These are phyloP conservation scores for Orbilia javanica DNA, from an alignment of 2,329 filamentous ascomycete genomes.

Conservation along the genomic window DNA sequence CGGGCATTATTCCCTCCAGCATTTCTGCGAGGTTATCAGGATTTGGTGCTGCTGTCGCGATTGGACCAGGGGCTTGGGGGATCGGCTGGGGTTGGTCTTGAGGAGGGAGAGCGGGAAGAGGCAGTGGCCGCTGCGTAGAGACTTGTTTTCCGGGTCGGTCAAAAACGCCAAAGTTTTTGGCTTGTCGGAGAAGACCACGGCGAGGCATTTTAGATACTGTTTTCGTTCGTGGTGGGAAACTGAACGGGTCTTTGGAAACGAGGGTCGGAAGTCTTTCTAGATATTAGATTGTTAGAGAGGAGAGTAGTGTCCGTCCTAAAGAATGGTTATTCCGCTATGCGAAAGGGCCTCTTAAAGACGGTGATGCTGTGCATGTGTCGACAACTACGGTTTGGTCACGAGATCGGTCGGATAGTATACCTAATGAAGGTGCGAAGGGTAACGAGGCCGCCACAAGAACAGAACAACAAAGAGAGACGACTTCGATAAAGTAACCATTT, in stretches of 20 bases:
- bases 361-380: too few relatives aligned
- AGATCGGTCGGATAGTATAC: too few relatives aligned
- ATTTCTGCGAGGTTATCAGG: background rate
- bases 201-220: conserved; percentile 30
- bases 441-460: too few relatives aligned
- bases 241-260: background rate
- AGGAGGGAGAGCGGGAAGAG: background rate
- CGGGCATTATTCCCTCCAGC: background rate
- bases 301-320: too few relatives aligned
- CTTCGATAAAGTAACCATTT: too few relatives aligned
- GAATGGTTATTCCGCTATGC: too few relatives aligned
- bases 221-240: background rate
- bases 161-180: conserved; percentile 26
- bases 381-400: too few relatives aligned
- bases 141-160: background rate
- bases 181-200: conserved; percentile 30
- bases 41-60: background rate
- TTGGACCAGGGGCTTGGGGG: background rate
- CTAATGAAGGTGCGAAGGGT: too few relatives aligned
- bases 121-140: background rate
- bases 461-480: too few relatives aligned
- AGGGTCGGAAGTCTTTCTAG: background rate
- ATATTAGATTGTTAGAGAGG: too few relatives aligned
- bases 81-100: background rate
- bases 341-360: too few relatives aligned